Evolutionary conservation across 495 filamentous ascomycete genomes (phyloP), one percentile per base, ranked within the genome.

Genomic region (Aspergillus bridgeri): DNA sequence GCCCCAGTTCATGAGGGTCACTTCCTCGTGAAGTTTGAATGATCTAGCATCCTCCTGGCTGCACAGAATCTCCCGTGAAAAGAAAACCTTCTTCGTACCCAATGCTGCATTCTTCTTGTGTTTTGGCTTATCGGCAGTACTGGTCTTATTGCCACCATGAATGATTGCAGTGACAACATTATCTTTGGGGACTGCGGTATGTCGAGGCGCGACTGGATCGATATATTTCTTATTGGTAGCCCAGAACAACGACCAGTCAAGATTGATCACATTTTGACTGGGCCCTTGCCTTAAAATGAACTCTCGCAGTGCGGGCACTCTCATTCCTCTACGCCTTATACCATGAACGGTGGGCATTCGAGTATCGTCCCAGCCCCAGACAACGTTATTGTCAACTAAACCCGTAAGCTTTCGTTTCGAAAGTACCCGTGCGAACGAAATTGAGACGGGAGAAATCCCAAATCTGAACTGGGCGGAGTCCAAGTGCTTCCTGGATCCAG

Each of bases 391-490:
- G 43, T 93, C 87, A 51, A 96, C 91, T 38, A 94, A 78, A 72
- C 89, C 89, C n/a, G 90, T 87, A 13, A 96, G 81, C 73, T 96
- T 95, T 19, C 91, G 85, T 76, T 95, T 96, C 24, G 87, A 90
- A 4, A 93, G 78, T 60, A 93, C 78, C n/a, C 1, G 89, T 92
- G 33, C 84, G 79, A 67, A 93, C 82, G 65, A 95, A 93, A 77
- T 92, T 94, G 77, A 95, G 86, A 60, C 91, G 83, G 19, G 90
- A 81, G 69, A 94, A 96, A 70, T 93, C 90, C 91, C 91, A 94
- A 75, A 94, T 89, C 69, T 93, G 81, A 18, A 95, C 91, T 59
- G 83, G 76, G 46, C 91, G 88, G 11, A 95, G 80, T 54, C 86
- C 81, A 24, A 95, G 78, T 0, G 87, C 83, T 48, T 91, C 82